A percentile compares a stretch with the other conserved stretches of the same genome.
phyloP scores from a whole-genome alignment of 139 green algal genomes.

The Micractinium conductrix region DNA sequence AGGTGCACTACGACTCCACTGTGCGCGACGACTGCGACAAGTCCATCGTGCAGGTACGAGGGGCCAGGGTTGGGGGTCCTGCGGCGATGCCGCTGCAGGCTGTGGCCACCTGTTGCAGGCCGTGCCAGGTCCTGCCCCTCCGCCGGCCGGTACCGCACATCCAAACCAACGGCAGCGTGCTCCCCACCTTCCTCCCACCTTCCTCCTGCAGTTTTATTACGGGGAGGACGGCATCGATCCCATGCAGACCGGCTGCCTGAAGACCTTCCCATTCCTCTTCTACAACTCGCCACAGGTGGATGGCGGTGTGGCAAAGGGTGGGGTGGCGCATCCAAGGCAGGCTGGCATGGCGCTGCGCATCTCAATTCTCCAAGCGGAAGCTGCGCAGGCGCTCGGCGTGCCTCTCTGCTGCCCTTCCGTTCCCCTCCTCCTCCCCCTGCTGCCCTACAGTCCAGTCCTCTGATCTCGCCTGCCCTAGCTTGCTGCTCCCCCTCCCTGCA shows the following conservation, averaged over 20 bases:
- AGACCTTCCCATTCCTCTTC: slow-evolving; percentile 85
- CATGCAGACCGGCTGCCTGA: slow-evolving; percentile 66
- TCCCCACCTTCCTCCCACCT: background rate
- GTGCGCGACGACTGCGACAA: slow-evolving; percentile 92
- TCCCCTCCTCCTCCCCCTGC: background rate
- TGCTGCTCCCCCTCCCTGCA: background rate
- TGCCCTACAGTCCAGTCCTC: no score
- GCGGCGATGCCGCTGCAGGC: no score
- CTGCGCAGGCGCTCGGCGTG: no score
- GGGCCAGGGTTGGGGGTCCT: background rate
- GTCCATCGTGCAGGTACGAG: slow-evolving; percentile 70
- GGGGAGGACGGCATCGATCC: slow-evolving; percentile 96
- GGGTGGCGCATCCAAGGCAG: background rate
- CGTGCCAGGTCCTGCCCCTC: background rate
- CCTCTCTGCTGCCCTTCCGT: no score
- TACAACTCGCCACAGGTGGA: slow-evolving; percentile 44
- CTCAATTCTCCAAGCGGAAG: no score
- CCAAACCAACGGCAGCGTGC: no score
- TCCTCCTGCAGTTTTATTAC: slow-evolving; percentile 85
- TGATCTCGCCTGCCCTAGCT: background rate
- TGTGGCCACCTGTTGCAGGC: no score
- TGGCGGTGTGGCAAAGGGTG: background rate
- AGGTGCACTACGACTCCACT: slow-evolving; percentile 88
- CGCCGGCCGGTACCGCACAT: no score
- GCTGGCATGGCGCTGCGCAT: no score